Base-by-base conservation (phyloP, 1,139 yeast genomes). In the Saccharomyces hybrid region DNA sequence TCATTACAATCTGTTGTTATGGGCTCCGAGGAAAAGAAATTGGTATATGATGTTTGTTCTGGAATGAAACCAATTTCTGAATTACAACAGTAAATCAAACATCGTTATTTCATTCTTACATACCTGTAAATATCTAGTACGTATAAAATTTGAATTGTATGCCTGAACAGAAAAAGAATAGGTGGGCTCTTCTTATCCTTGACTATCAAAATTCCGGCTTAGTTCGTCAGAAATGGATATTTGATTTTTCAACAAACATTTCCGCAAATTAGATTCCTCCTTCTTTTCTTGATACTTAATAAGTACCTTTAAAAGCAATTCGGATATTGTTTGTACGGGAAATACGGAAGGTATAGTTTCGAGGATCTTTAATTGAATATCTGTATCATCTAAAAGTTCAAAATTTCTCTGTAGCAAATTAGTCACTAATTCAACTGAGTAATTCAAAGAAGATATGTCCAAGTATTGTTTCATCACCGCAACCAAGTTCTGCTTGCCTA, bases 41-140 rank as follows among this genome's bases (percentile, higher is more conserved):
- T 60, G 16, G 49, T 66, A 9, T 61, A 60, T 47, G 60, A 65
- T 28, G 64, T 66, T 16, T 67, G 71, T 51, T 61, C 69, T n/a
- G 71, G 70, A 47, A 49, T 62, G 38, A 64, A 62, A 48, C 65
- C 67, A 20, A 52, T 66, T 23, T 59, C 69, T 14, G 62, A 59
- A 34, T 52, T 66, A 51, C 59, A 52, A 41, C 58, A 52, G 14
- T 58, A 47, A 51, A 13, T 9, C 11, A 20, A 5, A 27, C 23
- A 34, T 28, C 49, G 5, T 9, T 34, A 47, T 25, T 6, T 31
- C 51, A 42, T 47, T 42, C 51, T 26, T 29, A 44, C 23, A 31
- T 44, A 29, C 58, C 28, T 57, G 61, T 59, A 59, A 56, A 59
- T 55, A 55, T 23, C 14, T 25, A 28, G 13, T 27, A 47, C 16